A percentile compares a stretch with the other conserved stretches of the same genome.
Evolutionary conservation across 805 yeast species (phyloP).

Genomic region (Pichia eremophila): DNA sequence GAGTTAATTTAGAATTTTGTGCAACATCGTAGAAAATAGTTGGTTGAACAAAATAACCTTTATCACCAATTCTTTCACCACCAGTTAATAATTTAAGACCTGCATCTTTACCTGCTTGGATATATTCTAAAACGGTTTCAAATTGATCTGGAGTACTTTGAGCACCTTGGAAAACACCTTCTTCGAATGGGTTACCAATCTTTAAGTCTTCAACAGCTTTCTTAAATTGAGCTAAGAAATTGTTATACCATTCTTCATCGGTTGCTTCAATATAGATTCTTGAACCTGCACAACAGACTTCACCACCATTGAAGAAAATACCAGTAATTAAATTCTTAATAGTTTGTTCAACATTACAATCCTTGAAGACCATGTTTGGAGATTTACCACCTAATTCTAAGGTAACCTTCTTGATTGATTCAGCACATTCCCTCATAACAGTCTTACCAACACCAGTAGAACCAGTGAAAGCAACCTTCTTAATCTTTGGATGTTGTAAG

Average conservation of each 20-base stretch:
- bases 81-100: constrained; percentile 64
- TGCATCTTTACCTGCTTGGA: constrained; percentile 56
- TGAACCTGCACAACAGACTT: constrained; percentile 77
- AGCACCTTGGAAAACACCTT: constrained; percentile 64
- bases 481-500: constrained; percentile 56
- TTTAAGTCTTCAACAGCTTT: constrained; percentile 48
- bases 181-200: constrained; percentile 71
- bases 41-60: constrained; percentile 68
- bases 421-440: constrained; percentile 62
- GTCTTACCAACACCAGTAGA: constrained; percentile 68
- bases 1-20: constrained; percentile 52
- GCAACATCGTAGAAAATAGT: constrained; percentile 63
- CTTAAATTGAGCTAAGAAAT: constrained; percentile 49
- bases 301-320: constrained; percentile 75
- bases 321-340: constrained; percentile 47
- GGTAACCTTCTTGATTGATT: constrained; percentile 70
- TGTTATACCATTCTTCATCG: constrained; percentile 41
- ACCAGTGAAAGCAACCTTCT: constrained; percentile 76
- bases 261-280: constrained; percentile 69
- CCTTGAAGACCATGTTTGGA: constrained; percentile 65
- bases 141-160: constrained; percentile 65
- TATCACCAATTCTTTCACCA: constrained; percentile 54
- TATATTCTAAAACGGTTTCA: constrained; percentile 57
- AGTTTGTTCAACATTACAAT: constrained; percentile 48
- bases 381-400: constrained; percentile 81